Conservation (phyloP, 352 stramenopile genomes). For the Globisporangium echinulatum region DNA sequence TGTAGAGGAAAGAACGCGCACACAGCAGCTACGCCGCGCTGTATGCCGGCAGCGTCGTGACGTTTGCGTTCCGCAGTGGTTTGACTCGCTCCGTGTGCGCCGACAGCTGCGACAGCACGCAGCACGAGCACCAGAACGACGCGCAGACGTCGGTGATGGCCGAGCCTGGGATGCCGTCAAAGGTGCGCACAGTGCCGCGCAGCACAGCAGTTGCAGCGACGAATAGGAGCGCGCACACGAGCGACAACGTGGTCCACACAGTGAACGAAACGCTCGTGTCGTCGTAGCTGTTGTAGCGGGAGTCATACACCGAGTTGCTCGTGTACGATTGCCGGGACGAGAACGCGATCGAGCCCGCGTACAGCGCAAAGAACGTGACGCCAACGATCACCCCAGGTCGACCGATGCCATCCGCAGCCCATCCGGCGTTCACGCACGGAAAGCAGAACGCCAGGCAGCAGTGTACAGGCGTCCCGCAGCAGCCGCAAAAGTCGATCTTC, state of each 20-base stretch:
- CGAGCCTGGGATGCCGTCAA: conserved; percentile 12
- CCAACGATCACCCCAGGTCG: too few relatives aligned
- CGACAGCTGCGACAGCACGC: conserved; percentile 20
- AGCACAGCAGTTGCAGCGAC: background rate
- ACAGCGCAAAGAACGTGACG: conserved; percentile 6
- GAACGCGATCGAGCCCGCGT: background rate
- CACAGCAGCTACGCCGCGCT: background rate
- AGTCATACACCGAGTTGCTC: too few relatives aligned
- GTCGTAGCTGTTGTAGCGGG: conserved; percentile 6
- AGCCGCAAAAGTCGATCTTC: conserved; percentile 18
- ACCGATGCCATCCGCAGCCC: conserved; percentile 1
- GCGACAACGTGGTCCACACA: background rate
- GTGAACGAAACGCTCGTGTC: conserved; percentile 3
- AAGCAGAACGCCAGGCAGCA: conserved; percentile 14
- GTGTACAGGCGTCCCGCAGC: conserved; percentile 16
- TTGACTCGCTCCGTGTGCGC: conserved; percentile 16
- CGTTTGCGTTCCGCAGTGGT: conserved; percentile 6
- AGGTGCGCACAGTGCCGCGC: background rate
- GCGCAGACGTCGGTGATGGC: conserved; percentile 10
- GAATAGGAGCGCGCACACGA: background rate
- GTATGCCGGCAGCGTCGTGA: conserved; percentile 10
- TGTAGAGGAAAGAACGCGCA: too few relatives aligned
- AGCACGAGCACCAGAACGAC: conserved; percentile 19
- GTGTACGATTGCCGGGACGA: too few relatives aligned
- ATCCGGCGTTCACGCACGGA: conserved; percentile 18